Evolutionary conservation across 2,329 filamentous ascomycete genomes (phyloP).

Genomic region (Ustilaginoidea virens): DNA sequence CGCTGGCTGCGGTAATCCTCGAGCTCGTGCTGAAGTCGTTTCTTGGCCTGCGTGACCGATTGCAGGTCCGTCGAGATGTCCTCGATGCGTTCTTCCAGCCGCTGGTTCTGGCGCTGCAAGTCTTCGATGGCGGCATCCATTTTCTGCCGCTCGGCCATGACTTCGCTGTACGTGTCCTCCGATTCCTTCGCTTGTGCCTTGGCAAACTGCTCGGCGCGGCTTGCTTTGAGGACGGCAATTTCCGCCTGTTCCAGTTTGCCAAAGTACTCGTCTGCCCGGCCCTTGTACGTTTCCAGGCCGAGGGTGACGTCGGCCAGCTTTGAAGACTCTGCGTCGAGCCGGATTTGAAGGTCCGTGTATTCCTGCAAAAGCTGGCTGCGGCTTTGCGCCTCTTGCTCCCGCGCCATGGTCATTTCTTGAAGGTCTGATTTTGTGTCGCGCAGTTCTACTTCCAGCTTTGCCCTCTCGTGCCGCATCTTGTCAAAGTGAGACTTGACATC

Average conservation of each 20-base stretch:
- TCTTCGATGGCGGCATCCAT: constrained; percentile 82
- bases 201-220: constrained; percentile 83
- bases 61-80: constrained; percentile 84
- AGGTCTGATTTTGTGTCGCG: constrained; percentile 73
- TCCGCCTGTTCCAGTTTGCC: constrained; percentile 94
- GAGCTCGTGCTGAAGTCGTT: constrained; percentile 87
- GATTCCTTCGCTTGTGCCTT: constrained; percentile 79
- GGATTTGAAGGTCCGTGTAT: constrained; percentile 85
- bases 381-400: constrained; percentile 78
- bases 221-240: constrained; percentile 85
- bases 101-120: constrained; percentile 75
- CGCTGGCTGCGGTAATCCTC: constrained; percentile 94
- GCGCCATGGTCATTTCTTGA: constrained; percentile 59
- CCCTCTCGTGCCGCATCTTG: constrained; percentile 67
- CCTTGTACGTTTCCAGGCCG: constrained; percentile 80
- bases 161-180: constrained; percentile 76
- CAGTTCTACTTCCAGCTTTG: constrained; percentile 69
- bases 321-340: constrained; percentile 76
- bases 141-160: constrained; percentile 84
- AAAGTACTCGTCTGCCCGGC: constrained; percentile 88
- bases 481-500: constrained; percentile 82
- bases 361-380: constrained; percentile 81
- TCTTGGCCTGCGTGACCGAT: constrained; percentile 74
- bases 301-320: constrained; percentile 72
- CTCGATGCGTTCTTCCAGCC: constrained; percentile 79